Conservation (phyloP, 2,329 filamentous ascomycete species). For the Botrytis aclada region DNA sequence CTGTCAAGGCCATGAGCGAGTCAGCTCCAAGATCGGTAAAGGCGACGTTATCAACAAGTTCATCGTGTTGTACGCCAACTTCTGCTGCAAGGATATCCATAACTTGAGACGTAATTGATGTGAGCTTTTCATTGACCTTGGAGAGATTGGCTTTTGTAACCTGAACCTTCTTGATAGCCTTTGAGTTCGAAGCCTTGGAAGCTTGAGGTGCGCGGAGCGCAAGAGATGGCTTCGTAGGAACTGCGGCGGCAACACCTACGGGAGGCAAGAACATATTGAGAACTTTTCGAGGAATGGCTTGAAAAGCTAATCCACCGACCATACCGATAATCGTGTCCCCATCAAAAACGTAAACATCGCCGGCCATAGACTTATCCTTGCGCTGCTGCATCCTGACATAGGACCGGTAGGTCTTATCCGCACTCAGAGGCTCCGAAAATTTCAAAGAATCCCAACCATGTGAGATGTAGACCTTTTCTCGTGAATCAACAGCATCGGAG, state of each 20-base stretch:
- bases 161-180: conserved; percentile 17
- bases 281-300: conserved; percentile 19
- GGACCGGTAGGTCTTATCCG: conserved; percentile 49
- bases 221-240: conserved; percentile 39
- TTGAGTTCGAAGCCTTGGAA: neutral
- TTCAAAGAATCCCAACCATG: conserved; percentile 55
- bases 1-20: conserved; percentile 59
- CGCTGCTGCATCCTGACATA: conserved; percentile 51
- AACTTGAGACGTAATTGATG: conserved; percentile 37
- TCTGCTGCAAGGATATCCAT: conserved; percentile 58
- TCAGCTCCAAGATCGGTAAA: conserved; percentile 56
- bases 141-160: conserved; percentile 15
- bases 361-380: conserved; percentile 41
- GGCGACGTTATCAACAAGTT: conserved; percentile 51
- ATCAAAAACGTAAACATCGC: conserved; percentile 41
- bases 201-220: conserved; percentile 26
- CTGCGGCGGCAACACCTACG: neutral
- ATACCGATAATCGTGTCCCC: conserved; percentile 36
- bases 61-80: conserved; percentile 49
- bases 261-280: conserved; percentile 18
- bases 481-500: conserved; percentile 44
- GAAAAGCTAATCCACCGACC: conserved; percentile 45
- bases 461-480: conserved; percentile 55
- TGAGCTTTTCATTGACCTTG: conserved; percentile 30
- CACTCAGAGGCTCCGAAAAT: conserved; percentile 46